These are phyloP conservation scores for Stygiomarasmius scandens DNA, from an alignment of 1,284 basidiomycete species.

Conservation along the genomic window DNA sequence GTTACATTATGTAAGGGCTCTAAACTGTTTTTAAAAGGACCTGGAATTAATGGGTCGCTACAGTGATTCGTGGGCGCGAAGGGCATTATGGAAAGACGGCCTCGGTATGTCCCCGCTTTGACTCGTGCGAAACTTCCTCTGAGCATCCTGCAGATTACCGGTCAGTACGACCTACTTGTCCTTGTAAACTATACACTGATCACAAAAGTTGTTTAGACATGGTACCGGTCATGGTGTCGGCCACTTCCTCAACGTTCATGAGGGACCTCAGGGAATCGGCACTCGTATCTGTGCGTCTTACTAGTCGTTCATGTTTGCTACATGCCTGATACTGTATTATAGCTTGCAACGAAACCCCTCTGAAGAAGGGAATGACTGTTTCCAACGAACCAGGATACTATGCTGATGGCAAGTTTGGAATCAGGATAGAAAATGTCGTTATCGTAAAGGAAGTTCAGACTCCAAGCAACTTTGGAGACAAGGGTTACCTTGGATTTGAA, in stretches of 20 bases:
- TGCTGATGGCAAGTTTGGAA: conserved; percentile 89
- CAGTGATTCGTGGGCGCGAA: conserved; percentile 86
- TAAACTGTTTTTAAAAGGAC: background rate
- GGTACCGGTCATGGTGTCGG: conserved; percentile 96
- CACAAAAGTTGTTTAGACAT: conserved; percentile 51
- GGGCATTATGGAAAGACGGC: conserved; percentile 90
- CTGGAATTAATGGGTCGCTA: conserved; percentile 15
- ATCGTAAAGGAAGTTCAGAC: conserved; percentile 76
- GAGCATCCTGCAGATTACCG: conserved; percentile 41
- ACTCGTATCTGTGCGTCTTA: conserved; percentile 61
- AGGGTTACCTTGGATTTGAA: conserved; percentile 84
- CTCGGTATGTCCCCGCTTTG: conserved; percentile 76
- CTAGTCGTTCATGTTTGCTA: background rate
- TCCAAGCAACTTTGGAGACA: conserved; percentile 83
- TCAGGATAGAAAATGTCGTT: conserved; percentile 91
- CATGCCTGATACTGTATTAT: background rate
- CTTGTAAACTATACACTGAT: background rate
- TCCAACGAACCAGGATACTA: conserved; percentile 97
- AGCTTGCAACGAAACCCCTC: conserved; percentile 69
- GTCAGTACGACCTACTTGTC: conserved; percentile 26
- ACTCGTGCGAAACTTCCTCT: too few relatives aligned
- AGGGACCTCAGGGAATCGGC: conserved; percentile 91
- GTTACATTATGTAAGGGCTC: conserved; percentile 58
- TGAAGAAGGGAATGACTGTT: conserved; percentile 87
- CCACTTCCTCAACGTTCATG: conserved; percentile 91